phyloP scores from a whole-genome alignment of 495 filamentous ascomycete species.

The Polyplosphaeria fusca region DNA sequence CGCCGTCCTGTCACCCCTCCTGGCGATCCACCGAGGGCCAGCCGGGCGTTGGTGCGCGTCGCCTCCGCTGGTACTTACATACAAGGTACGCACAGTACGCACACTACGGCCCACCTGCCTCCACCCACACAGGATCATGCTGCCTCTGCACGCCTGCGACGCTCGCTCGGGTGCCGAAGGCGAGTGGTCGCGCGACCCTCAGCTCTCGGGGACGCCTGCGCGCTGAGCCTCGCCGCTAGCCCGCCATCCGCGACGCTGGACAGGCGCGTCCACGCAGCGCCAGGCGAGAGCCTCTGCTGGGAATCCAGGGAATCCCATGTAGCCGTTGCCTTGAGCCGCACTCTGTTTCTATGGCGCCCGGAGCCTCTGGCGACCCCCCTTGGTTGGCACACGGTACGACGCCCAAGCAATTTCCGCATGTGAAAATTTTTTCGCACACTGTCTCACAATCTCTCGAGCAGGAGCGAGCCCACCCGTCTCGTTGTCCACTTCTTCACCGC shows the following conservation, averaged over 20 bases:
- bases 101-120: background rate
- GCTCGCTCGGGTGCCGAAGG: background rate
- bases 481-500: slow-evolving; percentile 32
- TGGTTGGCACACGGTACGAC: slow-evolving; percentile 13
- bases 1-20: slow-evolving; percentile 3
- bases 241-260: slow-evolving; percentile 20
- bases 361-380: slow-evolving; percentile 21
- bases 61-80: background rate
- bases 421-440: slow-evolving; percentile 30
- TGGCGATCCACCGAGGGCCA: background rate
- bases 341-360: slow-evolving; percentile 27
- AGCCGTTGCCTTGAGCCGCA: slow-evolving; percentile 30
- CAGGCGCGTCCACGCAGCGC: slow-evolving; percentile 12
- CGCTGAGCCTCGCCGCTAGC: background rate
- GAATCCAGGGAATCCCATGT: slow-evolving; percentile 17
- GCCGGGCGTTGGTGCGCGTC: background rate
- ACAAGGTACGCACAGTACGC: background rate
- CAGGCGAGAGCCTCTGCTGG: slow-evolving; percentile 14
- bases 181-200: background rate
- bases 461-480: slow-evolving; percentile 20
- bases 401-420: slow-evolving; percentile 33
- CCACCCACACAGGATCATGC: background rate
- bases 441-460: slow-evolving; percentile 30
- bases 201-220: background rate
- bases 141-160: background rate